Evolutionary conservation across 1,284 basidiomycete species (phyloP).

Genomic region (Chiua sp.): DNA sequence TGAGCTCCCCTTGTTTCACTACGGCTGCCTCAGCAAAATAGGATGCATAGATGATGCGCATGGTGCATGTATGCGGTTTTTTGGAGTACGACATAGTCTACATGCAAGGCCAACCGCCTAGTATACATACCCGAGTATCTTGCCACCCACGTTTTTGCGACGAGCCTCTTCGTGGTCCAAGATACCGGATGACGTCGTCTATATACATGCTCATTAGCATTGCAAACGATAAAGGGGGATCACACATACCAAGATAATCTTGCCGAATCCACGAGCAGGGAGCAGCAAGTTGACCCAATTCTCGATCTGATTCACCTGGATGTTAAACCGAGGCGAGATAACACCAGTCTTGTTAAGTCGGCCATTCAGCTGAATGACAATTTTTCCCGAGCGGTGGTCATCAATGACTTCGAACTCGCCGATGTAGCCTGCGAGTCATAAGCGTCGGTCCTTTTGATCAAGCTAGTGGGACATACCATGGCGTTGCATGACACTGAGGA

Average conservation of each 20-base stretch:
- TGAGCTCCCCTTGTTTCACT: too few relatives aligned
- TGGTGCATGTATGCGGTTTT: constrained; percentile 1
- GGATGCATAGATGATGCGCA: too few relatives aligned
- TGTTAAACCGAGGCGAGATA: constrained; percentile 98
- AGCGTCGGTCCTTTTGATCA: too few relatives aligned
- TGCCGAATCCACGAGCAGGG: constrained; percentile 95
- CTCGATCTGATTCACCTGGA: constrained; percentile 93
- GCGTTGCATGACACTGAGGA: constrained; percentile 96
- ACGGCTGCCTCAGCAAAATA: too few relatives aligned
- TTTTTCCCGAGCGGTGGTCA: constrained; percentile 98
- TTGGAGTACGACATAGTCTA: constrained; percentile 24
- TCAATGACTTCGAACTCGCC: constrained; percentile 99
- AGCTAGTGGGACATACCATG: constrained; percentile 67
- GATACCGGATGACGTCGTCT: constrained; percentile 98
- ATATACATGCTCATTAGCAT: constrained; percentile 9
- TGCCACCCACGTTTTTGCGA: constrained; percentile 97
- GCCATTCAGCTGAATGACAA: constrained; percentile 98
- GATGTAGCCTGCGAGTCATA: constrained; percentile 80
- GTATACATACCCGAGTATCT: constrained; percentile 87
- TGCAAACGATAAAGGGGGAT: not conserved
- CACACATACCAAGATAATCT: constrained; percentile 84
- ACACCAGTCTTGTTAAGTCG: constrained; percentile 99
- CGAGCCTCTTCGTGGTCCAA: constrained; percentile 99
- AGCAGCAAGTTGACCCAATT: constrained; percentile 94
- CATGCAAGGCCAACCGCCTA: constrained; percentile 43